phyloP scores from a whole-genome alignment of 257 asterid genomes.

The Craterostigma plantagineum region DNA sequence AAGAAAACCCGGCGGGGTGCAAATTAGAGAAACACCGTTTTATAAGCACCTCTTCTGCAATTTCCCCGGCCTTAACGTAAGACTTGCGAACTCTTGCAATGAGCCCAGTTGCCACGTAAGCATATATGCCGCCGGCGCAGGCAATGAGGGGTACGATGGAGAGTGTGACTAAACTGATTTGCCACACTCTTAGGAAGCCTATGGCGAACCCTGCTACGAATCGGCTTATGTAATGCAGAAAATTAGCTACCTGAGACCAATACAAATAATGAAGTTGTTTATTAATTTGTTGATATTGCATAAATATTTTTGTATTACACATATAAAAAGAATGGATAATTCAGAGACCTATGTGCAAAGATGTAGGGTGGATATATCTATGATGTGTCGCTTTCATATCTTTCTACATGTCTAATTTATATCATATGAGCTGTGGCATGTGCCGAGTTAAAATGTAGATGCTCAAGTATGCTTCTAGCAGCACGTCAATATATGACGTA shows the following conservation, averaged over 20 bases:
- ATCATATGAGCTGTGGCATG: too few relatives aligned
- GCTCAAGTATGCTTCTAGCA: too few relatives aligned
- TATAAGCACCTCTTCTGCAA: slow-evolving; percentile 71
- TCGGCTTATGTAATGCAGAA: slow-evolving; percentile 77
- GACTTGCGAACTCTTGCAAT: slow-evolving; percentile 77
- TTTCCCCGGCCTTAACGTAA: slow-evolving; percentile 83
- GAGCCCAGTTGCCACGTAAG: slow-evolving; percentile 71
- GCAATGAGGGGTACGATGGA: slow-evolving; percentile 89
- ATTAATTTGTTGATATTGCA: not conserved
- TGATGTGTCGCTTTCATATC: too few relatives aligned
- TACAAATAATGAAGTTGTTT: not conserved
- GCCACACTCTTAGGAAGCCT: slow-evolving; percentile 92
- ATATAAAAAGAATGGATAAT: too few relatives aligned
- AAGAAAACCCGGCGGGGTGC: too few relatives aligned
- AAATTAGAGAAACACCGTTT: too few relatives aligned
- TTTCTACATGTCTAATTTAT: too few relatives aligned
- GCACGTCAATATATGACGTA: too few relatives aligned
- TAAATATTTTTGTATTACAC: too few relatives aligned
- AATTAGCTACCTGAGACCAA: slow-evolving; percentile 57
- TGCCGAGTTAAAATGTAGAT: too few relatives aligned
- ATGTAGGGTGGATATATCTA: too few relatives aligned
- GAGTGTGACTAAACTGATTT: slow-evolving; percentile 82
- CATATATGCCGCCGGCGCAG: slow-evolving; percentile 85
- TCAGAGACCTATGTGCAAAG: too few relatives aligned
- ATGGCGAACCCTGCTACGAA: slow-evolving; percentile 61